Conservation (phyloP, 148 eudicot genomes). For the Nepenthes gracilis region DNA sequence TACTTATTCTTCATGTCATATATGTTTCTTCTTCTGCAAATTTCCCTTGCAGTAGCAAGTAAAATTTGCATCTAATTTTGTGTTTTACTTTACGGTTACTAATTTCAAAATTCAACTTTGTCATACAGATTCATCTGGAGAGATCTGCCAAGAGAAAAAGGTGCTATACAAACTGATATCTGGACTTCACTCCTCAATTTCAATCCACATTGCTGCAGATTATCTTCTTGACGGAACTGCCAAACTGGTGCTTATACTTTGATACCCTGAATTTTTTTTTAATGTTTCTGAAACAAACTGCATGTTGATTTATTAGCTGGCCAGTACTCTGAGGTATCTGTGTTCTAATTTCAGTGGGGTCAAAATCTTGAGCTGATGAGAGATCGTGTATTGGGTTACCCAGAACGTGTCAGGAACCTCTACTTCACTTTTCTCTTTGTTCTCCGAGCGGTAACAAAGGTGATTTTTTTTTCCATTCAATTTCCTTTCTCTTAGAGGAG, state of each 20-base stretch:
- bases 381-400: conserved; percentile 53
- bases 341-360: conserved; percentile 56
- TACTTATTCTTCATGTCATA: too few relatives aligned
- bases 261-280: background rate
- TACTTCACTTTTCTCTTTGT: conserved; percentile 77
- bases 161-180: conserved; percentile 85
- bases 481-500: background rate
- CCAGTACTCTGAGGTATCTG: too few relatives aligned
- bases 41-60: too few relatives aligned
- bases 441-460: conserved; percentile 67
- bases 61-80: too few relatives aligned
- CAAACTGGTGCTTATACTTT: conserved; percentile 26
- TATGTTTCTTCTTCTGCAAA: too few relatives aligned
- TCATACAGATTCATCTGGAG: conserved; percentile 55
- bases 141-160: conserved; percentile 82
- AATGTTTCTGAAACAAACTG: background rate
- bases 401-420: conserved; percentile 69
- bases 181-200: conserved; percentile 90
- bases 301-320: background rate
- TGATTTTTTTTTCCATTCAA: conserved; percentile 10
- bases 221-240: conserved; percentile 60
- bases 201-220: conserved; percentile 79
- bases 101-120: too few relatives aligned
- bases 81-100: too few relatives aligned
- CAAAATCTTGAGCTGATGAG: conserved; percentile 42